These are phyloP conservation scores for Phellopilus nigrolimitatus DNA, from an alignment of 1,284 basidiomycete genomes.

Conservation along the genomic window DNA sequence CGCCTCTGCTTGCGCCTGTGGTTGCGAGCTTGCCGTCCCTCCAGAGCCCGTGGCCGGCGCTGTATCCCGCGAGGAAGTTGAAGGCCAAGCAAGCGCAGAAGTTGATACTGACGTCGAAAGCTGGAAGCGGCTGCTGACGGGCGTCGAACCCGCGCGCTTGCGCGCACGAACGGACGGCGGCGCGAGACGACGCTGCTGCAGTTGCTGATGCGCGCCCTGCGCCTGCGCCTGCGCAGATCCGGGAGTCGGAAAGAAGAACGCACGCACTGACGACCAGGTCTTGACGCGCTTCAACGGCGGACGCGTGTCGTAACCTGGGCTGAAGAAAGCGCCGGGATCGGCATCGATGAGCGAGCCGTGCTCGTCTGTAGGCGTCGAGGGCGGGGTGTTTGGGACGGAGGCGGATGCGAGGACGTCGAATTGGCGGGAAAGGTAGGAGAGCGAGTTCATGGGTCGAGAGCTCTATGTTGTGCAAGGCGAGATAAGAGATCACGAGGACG, in stretches of 20 bases:
- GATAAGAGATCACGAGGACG: background rate
- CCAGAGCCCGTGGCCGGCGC: conserved; percentile 6
- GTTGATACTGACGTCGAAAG: background rate
- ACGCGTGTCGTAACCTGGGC: conserved; percentile 30
- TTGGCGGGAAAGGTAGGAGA: conserved; percentile 63
- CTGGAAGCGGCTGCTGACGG: conserved; percentile 7
- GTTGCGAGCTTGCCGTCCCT: no score
- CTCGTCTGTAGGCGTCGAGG: conserved; percentile 16
- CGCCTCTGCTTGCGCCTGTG: no score
- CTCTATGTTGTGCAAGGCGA: background rate
- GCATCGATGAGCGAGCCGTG: conserved; percentile 22
- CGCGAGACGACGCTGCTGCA: conserved; percentile 24
- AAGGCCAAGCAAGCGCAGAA: background rate
- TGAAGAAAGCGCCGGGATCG: no score
- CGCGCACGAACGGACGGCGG: conserved; percentile 21
- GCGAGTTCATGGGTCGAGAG: conserved; percentile 53
- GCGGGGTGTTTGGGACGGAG: conserved; percentile 30
- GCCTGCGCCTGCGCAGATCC: conserved; percentile 17
- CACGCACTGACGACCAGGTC: conserved; percentile 52
- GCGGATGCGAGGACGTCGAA: conserved; percentile 56
- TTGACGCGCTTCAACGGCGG: conserved; percentile 41
- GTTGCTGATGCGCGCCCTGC: conserved; percentile 35
- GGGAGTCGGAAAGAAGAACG: conserved; percentile 41
- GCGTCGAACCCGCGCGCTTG: conserved; percentile 17
- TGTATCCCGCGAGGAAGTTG: conserved; percentile 12